These are phyloP conservation scores for Coemansia sp. DNA, from an alignment of 192 early-diverging fungal genomes.

Conservation along the genomic window DNA sequence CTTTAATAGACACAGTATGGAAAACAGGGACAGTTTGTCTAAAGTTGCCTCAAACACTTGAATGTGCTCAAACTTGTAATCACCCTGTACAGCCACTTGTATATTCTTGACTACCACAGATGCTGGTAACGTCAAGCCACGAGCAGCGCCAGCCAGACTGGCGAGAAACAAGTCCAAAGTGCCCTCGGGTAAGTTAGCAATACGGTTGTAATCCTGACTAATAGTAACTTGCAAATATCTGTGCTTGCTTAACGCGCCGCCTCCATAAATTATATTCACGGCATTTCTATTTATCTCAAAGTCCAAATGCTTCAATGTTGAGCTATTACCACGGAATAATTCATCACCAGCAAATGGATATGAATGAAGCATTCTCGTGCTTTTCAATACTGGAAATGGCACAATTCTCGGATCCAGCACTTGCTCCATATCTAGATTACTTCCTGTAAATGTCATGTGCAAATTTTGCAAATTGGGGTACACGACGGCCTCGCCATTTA, in stretches of 20 bases:
- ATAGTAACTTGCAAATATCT: background rate
- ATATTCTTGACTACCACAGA: background rate
- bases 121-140: background rate
- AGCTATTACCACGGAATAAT: conserved; percentile 13
- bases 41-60: background rate
- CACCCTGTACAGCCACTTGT: background rate
- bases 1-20: background rate
- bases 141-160: no score
- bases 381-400: conserved; percentile 1
- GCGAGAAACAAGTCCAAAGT: background rate
- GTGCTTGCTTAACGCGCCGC: background rate
- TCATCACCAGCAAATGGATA: conserved; percentile 15
- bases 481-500: background rate
- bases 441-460: background rate
- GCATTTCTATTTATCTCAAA: background rate
- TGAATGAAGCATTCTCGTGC: background rate
- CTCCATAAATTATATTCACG: background rate
- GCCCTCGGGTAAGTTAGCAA: background rate
- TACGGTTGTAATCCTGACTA: background rate
- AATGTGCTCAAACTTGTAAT: background rate
- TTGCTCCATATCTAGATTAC: background rate
- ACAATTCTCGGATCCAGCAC: background rate
- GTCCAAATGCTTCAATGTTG: conserved; percentile 3
- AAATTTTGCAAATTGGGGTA: conserved; percentile 11
- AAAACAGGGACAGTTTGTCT: background rate